Evolutionary conservation across 139 green algal species (phyloP), one percentile per base, ranked within the genome.

Genomic region (Tetradesmus obliquus): DNA sequence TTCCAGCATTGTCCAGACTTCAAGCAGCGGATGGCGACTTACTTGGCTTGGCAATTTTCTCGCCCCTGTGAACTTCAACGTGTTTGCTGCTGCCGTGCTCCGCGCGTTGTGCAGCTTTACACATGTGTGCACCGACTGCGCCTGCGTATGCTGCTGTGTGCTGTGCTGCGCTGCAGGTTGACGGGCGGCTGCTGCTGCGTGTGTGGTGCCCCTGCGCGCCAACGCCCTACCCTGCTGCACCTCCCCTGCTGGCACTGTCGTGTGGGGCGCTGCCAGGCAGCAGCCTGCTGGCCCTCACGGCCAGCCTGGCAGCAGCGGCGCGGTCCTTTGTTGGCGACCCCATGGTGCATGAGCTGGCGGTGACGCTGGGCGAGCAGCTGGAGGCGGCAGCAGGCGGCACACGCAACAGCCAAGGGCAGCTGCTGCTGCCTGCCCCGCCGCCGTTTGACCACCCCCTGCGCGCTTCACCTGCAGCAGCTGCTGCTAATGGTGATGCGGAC

Each of bases 271-370:
- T 97, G 57, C 83, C 91, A 6, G 24, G 88, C 1, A 58, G 22
- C 1, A 69, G 55, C 54, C 90, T 96, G 82, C 94, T 96, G 66
- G 84, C 89, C n/a, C 88, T 97, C 19, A 97, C 94, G 0, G 82
- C 76, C 2, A 88, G 76, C 17, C 86, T 93, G 13, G 20, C 84
- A 53, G 55, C 17, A 12, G 93, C 86, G 60, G 91, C 80, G 1
- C 55, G 82, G 0, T 62, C 79, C 60, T 79, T 88, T n/a, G 71
- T 95, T 3, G 95, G 96, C 3, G 53, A 93, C 51, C 94, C 95
- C 62, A 94, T 96, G 93, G 58, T 97, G 55, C 95, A 96, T 74
- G 96, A 97, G 71, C 93, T 98, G 19, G 94, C 93, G 2, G 79
- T 91, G 19, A 24, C n/a, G 79, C 32, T 91, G 55, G 45, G 5